Percentiles rank a stretch among this genome's conserved stretches.
Evolutionary conservation across 148 eudicot genomes (phyloP).

Genomic region (Vaccinium myrtillus): DNA sequence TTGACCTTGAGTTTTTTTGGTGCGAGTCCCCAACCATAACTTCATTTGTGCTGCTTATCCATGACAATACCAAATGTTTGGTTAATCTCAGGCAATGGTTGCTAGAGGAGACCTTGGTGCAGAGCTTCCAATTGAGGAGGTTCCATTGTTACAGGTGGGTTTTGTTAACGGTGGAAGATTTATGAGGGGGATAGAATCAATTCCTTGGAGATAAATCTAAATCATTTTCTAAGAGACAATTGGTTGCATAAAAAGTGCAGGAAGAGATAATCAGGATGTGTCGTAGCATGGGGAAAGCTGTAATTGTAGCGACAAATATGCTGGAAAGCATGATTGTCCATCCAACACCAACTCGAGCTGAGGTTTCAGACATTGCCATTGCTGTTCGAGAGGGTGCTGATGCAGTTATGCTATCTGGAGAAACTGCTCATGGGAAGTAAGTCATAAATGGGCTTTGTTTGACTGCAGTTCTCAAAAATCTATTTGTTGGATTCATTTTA

Average conservation of each 20-base stretch:
- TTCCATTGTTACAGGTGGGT: conserved; percentile 77
- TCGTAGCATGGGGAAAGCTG: conserved; percentile 97
- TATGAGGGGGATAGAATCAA: background rate
- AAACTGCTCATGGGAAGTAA: conserved; percentile 99
- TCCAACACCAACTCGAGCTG: conserved; percentile 99
- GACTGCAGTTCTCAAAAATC: background rate
- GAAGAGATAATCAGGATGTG: conserved; percentile 89
- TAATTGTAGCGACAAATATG: conserved; percentile 99
- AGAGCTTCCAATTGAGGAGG: conserved; percentile 86
- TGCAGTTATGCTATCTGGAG: conserved; percentile 99
- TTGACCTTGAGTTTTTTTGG: background rate
- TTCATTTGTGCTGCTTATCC: background rate
- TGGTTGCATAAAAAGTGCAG: conserved; percentile 35
- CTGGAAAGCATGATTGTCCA: conserved; percentile 98
- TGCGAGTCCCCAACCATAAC: background rate
- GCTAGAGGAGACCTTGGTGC: conserved; percentile 97
- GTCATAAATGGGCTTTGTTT: conserved; percentile 19
- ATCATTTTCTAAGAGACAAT: background rate
- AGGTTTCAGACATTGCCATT: conserved; percentile 97
- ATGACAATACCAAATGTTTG: conserved; percentile 6
- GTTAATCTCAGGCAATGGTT: conserved; percentile 74
- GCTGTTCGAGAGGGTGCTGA: conserved; percentile 98
- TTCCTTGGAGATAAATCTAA: background rate
- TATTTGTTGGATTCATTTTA: background rate
- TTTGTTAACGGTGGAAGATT: conserved; percentile 8